A percentile compares a stretch with the other conserved stretches of the same genome.
Conservation (phyloP, 2,329 filamentous ascomycete genomes). For the Hypoxylon sp. region DNA sequence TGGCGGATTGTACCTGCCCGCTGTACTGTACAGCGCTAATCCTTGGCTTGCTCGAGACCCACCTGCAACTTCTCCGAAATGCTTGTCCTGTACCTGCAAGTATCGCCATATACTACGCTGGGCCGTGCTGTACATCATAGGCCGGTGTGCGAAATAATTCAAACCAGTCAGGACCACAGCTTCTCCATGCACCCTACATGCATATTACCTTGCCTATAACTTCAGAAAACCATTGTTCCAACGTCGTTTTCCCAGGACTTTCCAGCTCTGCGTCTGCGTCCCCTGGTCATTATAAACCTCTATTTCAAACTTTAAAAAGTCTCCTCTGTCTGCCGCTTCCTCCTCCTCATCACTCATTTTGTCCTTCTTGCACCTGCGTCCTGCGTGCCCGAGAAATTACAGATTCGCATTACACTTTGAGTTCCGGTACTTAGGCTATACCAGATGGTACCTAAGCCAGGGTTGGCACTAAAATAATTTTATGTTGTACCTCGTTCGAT, state of each 20-base stretch:
- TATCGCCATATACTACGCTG: constrained; percentile 17
- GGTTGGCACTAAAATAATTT: constrained; percentile 42
- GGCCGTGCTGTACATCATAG: constrained; percentile 25
- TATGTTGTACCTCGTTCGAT: constrained; percentile 44
- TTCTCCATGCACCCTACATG: constrained; percentile 37
- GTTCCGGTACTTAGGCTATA: constrained; percentile 42
- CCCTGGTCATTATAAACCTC: constrained; percentile 27
- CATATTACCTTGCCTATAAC: constrained; percentile 41
- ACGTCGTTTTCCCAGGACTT: constrained; percentile 30
- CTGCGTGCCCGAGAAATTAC: constrained; percentile 21
- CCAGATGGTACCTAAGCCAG: constrained; percentile 37
- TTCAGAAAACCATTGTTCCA: constrained; percentile 31
- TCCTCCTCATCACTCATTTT: constrained; percentile 9
- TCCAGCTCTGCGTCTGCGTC: constrained; percentile 19
- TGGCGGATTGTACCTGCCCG: background rate
- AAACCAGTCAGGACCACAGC: constrained; percentile 19
- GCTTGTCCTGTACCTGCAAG: constrained; percentile 31
- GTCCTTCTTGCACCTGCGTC: constrained; percentile 3
- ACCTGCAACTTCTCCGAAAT: constrained; percentile 35
- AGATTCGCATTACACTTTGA: constrained; percentile 19
- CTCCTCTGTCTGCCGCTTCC: constrained; percentile 14
- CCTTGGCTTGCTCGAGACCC: constrained; percentile 26
- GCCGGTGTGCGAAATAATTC: constrained; percentile 23
- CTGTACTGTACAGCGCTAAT: constrained; percentile 14
- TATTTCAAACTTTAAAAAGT: constrained; percentile 34